A percentile compares a stretch with the other conserved stretches of the same genome.
Conservation (phyloP, 805 yeast species). For the Wickerhamomyces hampshirensis region DNA sequence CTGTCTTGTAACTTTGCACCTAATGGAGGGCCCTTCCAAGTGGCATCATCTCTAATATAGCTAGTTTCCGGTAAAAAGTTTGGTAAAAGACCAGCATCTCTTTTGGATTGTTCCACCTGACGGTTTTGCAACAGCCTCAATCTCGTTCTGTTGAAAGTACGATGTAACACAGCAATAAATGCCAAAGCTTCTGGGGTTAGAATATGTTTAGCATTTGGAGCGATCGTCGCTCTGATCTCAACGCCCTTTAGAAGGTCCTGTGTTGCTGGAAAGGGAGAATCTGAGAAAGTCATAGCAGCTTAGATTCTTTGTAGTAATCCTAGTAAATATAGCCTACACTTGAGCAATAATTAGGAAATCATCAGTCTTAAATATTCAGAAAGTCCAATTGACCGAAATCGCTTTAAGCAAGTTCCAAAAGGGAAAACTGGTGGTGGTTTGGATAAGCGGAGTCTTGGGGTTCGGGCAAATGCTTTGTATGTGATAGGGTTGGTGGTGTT, state of each 20-base stretch:
- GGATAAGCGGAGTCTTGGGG: too few species aligned
- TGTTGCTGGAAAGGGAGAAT: constrained; percentile 26
- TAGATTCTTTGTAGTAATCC: too few species aligned
- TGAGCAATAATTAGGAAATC: too few species aligned
- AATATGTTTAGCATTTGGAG: constrained; percentile 34
- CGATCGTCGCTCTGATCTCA: constrained; percentile 31
- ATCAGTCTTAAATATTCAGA: too few species aligned
- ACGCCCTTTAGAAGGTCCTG: constrained; percentile 31
- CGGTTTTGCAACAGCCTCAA: constrained; percentile 56
- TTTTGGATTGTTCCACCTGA: constrained; percentile 50
- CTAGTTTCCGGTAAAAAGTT: constrained; percentile 72
- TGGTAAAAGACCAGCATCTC: constrained; percentile 60
- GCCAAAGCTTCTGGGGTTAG: constrained; percentile 49
- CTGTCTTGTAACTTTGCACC: constrained; percentile 72
- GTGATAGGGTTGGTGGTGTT: too few species aligned
- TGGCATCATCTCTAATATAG: constrained; percentile 62
- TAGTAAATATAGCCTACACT: too few species aligned
- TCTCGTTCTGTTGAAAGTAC: constrained; percentile 63
- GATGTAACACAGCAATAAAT: constrained; percentile 67
- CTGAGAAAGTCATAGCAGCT: constrained; percentile 12
- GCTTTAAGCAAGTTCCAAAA: too few species aligned
- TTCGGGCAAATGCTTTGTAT: too few species aligned
- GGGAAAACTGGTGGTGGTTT: too few species aligned
- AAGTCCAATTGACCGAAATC: too few species aligned
- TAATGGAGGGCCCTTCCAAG: constrained; percentile 71